A percentile compares a stretch with the other conserved stretches of the same genome.
Evolutionary conservation across 495 filamentous ascomycete species (phyloP).

Genomic region (Diplogelasinospora grovesii): DNA sequence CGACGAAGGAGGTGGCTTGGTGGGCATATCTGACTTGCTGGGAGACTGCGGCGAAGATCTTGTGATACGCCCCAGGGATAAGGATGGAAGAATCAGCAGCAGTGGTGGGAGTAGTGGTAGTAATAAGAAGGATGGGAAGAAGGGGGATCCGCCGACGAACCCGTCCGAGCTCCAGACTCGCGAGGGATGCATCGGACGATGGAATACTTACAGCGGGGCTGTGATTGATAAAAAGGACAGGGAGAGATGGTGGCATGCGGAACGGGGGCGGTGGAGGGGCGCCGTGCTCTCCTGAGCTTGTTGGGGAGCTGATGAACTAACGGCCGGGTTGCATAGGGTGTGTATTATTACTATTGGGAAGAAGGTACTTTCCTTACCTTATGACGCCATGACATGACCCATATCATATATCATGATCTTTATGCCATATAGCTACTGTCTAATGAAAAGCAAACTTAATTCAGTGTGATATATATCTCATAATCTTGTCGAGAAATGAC

Average conservation of each 20-base stretch:
- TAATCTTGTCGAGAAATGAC: too few relatives aligned
- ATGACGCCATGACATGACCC: too few relatives aligned
- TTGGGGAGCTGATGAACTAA: neutral
- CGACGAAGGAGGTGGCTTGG: slow-evolving; percentile 48
- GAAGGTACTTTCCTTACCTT: too few relatives aligned
- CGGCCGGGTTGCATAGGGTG: neutral
- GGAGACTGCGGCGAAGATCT: slow-evolving; percentile 38
- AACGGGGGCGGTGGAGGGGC: slow-evolving; percentile 39
- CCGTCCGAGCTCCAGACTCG: slow-evolving; percentile 17
- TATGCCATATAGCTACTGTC: too few relatives aligned
- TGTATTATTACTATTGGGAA: too few relatives aligned
- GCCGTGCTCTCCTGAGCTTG: slow-evolving; percentile 25
- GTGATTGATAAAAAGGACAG: slow-evolving; percentile 40
- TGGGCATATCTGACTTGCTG: slow-evolving; percentile 47
- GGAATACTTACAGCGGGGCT: slow-evolving; percentile 40
- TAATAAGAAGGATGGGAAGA: slow-evolving; percentile 12
- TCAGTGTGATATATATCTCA: too few relatives aligned
- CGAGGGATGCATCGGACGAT: slow-evolving; percentile 48
- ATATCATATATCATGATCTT: too few relatives aligned
- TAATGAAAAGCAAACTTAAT: too few relatives aligned
- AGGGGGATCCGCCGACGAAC: slow-evolving; percentile 20
- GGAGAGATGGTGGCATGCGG: slow-evolving; percentile 45
- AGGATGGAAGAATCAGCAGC: slow-evolving; percentile 1
- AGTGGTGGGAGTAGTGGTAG: slow-evolving; percentile 3
- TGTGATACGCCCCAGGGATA: slow-evolving; percentile 6